Evolutionary conservation across 306 rosid species (phyloP).

Genomic region (Cucurbita maxima): DNA sequence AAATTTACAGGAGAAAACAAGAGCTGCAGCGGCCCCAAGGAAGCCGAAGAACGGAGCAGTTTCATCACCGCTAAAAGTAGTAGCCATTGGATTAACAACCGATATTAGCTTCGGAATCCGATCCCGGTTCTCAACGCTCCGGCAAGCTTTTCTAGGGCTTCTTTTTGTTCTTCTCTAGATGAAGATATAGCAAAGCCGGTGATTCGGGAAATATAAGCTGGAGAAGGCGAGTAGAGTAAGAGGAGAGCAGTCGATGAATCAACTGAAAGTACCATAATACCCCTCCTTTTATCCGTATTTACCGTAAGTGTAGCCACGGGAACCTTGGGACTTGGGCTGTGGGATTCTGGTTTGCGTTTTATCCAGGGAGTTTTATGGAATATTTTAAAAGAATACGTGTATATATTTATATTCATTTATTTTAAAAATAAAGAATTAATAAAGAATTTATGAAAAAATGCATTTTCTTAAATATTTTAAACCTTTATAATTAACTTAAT

Average conservation of each 20-base stretch:
- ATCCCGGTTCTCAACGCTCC: not conserved
- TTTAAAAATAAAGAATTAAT: too few relatives aligned
- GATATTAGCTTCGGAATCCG: not conserved
- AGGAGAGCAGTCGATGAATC: not conserved
- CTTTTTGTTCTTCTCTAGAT: not conserved
- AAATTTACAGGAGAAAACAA: slow-evolving; percentile 49
- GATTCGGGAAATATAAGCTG: not conserved
- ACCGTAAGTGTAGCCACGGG: not conserved
- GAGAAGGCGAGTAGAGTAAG: not conserved
- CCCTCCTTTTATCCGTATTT: not conserved
- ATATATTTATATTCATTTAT: too few relatives aligned
- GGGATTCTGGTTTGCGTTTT: not conserved
- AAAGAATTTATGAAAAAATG: too few relatives aligned
- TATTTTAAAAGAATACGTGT: too few relatives aligned
- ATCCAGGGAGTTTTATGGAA: not conserved
- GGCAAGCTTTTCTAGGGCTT: not conserved
- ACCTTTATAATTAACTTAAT: too few relatives aligned
- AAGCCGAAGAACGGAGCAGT: slow-evolving; percentile 83
- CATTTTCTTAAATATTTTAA: too few relatives aligned
- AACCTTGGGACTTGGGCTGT: not conserved
- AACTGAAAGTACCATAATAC: not conserved
- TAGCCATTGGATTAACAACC: slow-evolving; percentile 8
- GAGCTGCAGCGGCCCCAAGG: slow-evolving; percentile 68
- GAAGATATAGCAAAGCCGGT: not conserved
- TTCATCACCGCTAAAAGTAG: slow-evolving; percentile 60